Base-by-base conservation (phyloP, 352 stramenopile species). In the Phytopythium chamaehyphon region DNA sequence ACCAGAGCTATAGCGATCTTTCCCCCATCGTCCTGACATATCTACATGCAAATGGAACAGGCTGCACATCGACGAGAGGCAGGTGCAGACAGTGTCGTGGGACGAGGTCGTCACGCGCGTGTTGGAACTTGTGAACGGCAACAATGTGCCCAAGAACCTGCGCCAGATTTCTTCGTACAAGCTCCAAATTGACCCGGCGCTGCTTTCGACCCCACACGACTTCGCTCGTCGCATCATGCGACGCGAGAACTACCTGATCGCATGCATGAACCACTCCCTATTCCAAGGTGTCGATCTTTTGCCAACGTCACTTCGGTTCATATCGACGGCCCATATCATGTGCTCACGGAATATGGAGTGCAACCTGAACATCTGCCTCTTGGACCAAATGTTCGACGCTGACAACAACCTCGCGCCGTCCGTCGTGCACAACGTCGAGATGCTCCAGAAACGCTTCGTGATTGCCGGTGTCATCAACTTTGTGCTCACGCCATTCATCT, bases 241-340 rank as follows among this genome's bases (percentile, higher is more conserved):
- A 5, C 90, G 96, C 40, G 96, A 99, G 50, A 99, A 99, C 71
- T 99, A 98, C 66, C 64, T 99, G 16, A 96, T 99, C 53, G 95
- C 94, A 11, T 95, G 98, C 59, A 97, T 99, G 74, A 98, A 98
- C 71, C 77, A 95, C 48, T 70, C 86, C 23, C 67, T 98, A 14
- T 88, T 99, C 39, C 89, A 98, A 65, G 72, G 96, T 16, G 78
- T 71, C 22, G 72, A 81, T 43, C 40, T 91, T 18, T 57, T 97
- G 36, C 93, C 90, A 0, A 49, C 73, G 35, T 68, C 55, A 40
- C 50, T 96, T 55, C 68, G 95, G 50, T 86, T 88, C 59, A 60
- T 85, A 12, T 88, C 78, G 8, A 84, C 69, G 33, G 74, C 79
- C 38, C 82, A 93, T 55, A 72, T 92, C 12, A 86, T 93, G 67